Evolutionary conservation across 1,284 basidiomycete genomes (phyloP), one percentile per base, ranked within the genome.

Genomic region (Moniliella sp.): DNA sequence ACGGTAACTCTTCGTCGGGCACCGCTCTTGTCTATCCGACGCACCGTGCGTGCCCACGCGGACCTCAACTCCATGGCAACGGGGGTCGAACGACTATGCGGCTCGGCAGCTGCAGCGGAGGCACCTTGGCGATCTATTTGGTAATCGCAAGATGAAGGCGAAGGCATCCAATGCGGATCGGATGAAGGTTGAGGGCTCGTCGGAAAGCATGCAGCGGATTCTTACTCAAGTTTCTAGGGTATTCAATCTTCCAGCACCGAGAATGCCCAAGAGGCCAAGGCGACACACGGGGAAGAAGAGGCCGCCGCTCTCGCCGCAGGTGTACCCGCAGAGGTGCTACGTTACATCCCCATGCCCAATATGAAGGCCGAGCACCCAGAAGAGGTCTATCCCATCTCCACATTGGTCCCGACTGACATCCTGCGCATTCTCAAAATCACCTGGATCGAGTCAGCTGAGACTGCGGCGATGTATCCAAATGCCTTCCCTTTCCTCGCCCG

Each of bases 161-260:
- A 45, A 49, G 10, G 48, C 46, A 4, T 33, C 47, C 7, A 53
- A 53, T 30, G 43, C 51, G 32, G 56, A 59, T 32, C 40, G 49
- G 19, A 57, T 59, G 54, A 55, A 56, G 40, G 56, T 59, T 23
- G 48, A 57, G 36, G 50, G 49, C 5, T 43, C 40, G 28, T 47
- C 50, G 33, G 21, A 23, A 23, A n/a, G 21, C 21, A 57, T 57
- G 56, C 43, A 44, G 16, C 37, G 37, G 14, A 46, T 55, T 15
- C 40, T 56, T 5, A 44, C 46, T 36, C 42, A 51, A 15, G 48
- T 54, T 9, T 45, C 51, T 11, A 36, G 42, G 44, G 45, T 5
- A 58, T 57, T 28, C 45, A 46, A 18, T 39, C 43, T 15, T 42
- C 41, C 18, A 23, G 8, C 7, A 7, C 21, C 21, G 21, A 7